These are phyloP conservation scores for Dryas integrifolia DNA, from an alignment of 331 rosid species.

Conservation along the genomic window DNA sequence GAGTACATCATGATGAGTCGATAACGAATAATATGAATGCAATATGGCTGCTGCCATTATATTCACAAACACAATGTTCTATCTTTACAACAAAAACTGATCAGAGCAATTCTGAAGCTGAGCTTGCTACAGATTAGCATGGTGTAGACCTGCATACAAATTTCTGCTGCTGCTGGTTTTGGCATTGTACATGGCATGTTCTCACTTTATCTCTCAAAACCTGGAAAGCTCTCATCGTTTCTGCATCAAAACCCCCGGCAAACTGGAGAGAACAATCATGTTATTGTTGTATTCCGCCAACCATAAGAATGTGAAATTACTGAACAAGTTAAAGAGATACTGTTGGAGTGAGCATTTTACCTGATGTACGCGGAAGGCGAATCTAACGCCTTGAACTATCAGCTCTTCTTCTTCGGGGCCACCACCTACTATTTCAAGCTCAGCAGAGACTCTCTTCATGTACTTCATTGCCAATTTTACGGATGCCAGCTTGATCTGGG, in stretches of 20 bases:
- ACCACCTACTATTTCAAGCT: constrained; percentile 78
- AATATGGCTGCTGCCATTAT: constrained; percentile 45
- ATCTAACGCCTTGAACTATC: constrained; percentile 84
- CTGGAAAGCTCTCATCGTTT: constrained; percentile 91
- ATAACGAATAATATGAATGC: constrained; percentile 22
- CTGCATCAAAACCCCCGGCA: constrained; percentile 93
- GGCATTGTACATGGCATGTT: constrained; percentile 82
- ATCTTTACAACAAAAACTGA: constrained; percentile 43
- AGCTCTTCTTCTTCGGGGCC: constrained; percentile 95
- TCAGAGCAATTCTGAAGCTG: constrained; percentile 54
- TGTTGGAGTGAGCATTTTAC: constrained; percentile 31
- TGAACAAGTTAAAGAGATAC: no score
- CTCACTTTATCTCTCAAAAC: constrained; percentile 95
- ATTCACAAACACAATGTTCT: constrained; percentile 43
- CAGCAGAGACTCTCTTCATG: constrained; percentile 94
- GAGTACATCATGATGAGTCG: no score
- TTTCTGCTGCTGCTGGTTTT: constrained; percentile 66
- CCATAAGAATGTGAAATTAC: neutral
- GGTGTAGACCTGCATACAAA: constrained; percentile 60
- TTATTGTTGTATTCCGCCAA: neutral
- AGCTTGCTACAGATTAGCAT: constrained; percentile 79
- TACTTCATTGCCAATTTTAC: constrained; percentile 93
- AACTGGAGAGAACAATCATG: constrained; percentile 49
- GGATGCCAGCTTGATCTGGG: constrained; percentile 92
- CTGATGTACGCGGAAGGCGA: constrained; percentile 98